phyloP scores from a whole-genome alignment of 331 rosid species.

The Malus hybrid region DNA sequence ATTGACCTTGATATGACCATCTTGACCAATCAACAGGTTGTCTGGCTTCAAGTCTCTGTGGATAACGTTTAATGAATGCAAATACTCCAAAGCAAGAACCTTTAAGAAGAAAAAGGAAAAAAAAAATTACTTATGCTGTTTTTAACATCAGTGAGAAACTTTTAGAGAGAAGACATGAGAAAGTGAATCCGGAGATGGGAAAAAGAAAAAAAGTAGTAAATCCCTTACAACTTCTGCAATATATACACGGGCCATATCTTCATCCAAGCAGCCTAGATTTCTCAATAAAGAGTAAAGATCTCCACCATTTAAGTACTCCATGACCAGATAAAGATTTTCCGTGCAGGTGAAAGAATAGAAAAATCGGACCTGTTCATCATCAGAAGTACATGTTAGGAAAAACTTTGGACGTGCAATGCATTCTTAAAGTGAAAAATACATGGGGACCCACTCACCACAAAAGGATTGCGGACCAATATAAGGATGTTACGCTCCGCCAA shows the following conservation, averaged over 20 bases:
- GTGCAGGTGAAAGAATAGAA: conserved; percentile 97
- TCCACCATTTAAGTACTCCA: conserved; percentile 97
- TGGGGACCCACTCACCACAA: conserved; percentile 70
- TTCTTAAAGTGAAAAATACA: conserved; percentile 9
- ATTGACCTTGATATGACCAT: conserved; percentile 93
- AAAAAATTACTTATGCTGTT: not conserved
- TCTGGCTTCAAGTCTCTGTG: conserved; percentile 99
- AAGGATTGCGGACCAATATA: conserved; percentile 84
- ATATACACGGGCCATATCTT: conserved; percentile 82
- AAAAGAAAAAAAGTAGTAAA: not conserved
- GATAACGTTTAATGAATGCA: conserved; percentile 75
- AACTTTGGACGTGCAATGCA: conserved; percentile 9
- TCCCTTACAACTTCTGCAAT: conserved; percentile 93
- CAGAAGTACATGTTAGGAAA: conserved; percentile 24
- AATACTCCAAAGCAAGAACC: conserved; percentile 98
- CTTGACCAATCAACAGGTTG: conserved; percentile 90
- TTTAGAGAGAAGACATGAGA: not conserved
- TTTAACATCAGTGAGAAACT: conserved; percentile 1
- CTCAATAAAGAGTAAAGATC: conserved; percentile 87
- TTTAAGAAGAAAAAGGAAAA: conserved; percentile 5
- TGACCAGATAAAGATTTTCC: conserved; percentile 92
- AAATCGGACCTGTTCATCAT: conserved; percentile 87
- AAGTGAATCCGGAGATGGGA: not conserved
- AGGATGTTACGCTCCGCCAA: conserved; percentile 96
- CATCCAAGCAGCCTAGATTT: conserved; percentile 91